Evolutionary conservation across 306 rosid species (phyloP).

Genomic region (Hippophae tibetana): DNA sequence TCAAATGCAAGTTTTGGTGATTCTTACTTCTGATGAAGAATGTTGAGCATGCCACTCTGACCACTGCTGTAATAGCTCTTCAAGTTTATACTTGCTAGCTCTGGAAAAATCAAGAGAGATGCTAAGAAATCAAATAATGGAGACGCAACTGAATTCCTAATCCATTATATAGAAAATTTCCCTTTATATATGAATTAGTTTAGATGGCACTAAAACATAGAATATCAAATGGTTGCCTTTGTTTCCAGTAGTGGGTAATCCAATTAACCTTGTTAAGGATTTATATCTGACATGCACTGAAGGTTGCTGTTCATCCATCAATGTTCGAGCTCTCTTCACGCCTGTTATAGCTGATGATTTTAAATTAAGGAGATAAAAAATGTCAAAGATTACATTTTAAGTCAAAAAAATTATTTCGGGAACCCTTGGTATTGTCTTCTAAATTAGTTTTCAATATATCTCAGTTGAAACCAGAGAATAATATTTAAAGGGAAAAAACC

Average conservation of each 20-base stretch:
- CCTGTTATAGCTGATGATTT: conserved; percentile 42
- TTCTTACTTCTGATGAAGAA: conserved; percentile 48
- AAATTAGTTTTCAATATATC: too few relatives aligned
- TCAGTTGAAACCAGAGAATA: too few relatives aligned
- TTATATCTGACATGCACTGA: conserved; percentile 60
- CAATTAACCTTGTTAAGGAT: conserved; percentile 67
- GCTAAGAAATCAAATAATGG: conserved; percentile 9
- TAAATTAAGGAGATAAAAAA: conserved; percentile 32
- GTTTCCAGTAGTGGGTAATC: conserved; percentile 8
- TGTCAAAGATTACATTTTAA: conserved; percentile 1
- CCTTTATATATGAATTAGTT: not conserved
- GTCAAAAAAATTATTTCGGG: too few relatives aligned
- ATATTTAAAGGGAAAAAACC: too few relatives aligned
- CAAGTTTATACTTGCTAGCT: conserved; percentile 78
- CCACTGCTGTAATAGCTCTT: conserved; percentile 79
- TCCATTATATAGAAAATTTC: not conserved
- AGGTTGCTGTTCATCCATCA: conserved; percentile 50
- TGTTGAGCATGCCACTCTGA: conserved; percentile 87
- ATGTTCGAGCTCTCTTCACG: conserved; percentile 52
- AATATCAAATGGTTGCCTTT: not conserved
- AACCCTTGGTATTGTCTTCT: too few relatives aligned
- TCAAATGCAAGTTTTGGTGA: not conserved
- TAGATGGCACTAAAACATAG: not conserved
- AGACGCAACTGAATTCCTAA: not conserved
- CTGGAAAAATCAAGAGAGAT: conserved; percentile 32